Evolutionary conservation across 495 filamentous ascomycete species (phyloP).

Genomic region (Talaromyces ruber): DNA sequence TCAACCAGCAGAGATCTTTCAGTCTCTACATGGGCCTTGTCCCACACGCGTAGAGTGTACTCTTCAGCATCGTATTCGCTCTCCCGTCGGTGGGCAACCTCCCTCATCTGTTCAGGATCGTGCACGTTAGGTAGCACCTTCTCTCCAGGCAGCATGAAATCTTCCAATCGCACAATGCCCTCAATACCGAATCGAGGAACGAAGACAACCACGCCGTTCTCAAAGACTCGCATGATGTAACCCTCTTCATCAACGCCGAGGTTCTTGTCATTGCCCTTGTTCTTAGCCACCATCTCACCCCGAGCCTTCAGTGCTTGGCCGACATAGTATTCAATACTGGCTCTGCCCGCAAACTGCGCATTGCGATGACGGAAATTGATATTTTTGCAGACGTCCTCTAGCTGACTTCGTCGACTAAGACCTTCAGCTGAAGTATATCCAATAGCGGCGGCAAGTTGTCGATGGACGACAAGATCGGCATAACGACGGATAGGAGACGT

Average conservation of each 20-base stretch:
- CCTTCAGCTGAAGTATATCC: slow-evolving; percentile 72
- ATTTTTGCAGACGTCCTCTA: slow-evolving; percentile 92
- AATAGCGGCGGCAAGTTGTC: slow-evolving; percentile 91
- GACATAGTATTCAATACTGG: slow-evolving; percentile 93
- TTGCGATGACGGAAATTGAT: slow-evolving; percentile 97
- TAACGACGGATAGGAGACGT: slow-evolving; percentile 95
- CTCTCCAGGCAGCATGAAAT: slow-evolving; percentile 68
- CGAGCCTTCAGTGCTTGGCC: slow-evolving; percentile 88
- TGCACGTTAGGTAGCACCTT: slow-evolving; percentile 14
- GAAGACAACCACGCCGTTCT: slow-evolving; percentile 93
- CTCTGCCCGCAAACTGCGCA: slow-evolving; percentile 87
- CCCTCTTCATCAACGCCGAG: slow-evolving; percentile 67
- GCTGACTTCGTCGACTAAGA: slow-evolving; percentile 61
- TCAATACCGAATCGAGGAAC: slow-evolving; percentile 95
- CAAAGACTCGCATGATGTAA: slow-evolving; percentile 93
- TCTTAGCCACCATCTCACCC: slow-evolving; percentile 41
- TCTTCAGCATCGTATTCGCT: slow-evolving; percentile 75
- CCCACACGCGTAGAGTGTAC: slow-evolving; percentile 56
- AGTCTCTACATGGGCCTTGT: slow-evolving; percentile 38
- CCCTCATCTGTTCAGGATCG: slow-evolving; percentile 28
- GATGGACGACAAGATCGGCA: slow-evolving; percentile 86
- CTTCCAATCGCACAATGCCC: slow-evolving; percentile 74
- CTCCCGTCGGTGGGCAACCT: slow-evolving; percentile 40
- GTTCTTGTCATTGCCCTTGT: slow-evolving; percentile 23
- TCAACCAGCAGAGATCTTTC: slow-evolving; percentile 54